phyloP scores from a whole-genome alignment of 1,139 yeast genomes.

The Yarrowia galli region DNA sequence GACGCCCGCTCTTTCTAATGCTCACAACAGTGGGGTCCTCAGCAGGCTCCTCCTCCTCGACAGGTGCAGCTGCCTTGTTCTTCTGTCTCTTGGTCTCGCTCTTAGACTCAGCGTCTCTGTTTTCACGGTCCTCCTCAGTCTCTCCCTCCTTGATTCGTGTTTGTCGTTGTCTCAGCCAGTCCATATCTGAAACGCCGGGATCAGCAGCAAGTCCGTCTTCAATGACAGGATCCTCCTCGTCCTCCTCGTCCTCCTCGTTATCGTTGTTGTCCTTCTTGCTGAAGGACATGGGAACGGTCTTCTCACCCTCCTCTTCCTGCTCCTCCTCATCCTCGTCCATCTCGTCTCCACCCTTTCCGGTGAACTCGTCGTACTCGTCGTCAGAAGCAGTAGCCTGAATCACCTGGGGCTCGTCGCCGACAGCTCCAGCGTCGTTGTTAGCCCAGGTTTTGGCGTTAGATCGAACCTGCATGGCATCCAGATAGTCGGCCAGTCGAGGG shows the following conservation, averaged over 20 bases:
- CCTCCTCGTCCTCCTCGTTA: slow-evolving; percentile 40
- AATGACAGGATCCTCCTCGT: slow-evolving; percentile 49
- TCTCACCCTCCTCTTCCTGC: slow-evolving; percentile 40
- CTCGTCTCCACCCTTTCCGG: slow-evolving; percentile 40
- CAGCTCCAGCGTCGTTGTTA: slow-evolving; percentile 62
- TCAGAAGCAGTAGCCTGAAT: slow-evolving; percentile 38
- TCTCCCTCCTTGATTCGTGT: slow-evolving; percentile 62
- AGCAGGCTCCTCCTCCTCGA: slow-evolving; percentile 47
- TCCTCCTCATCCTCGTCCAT: slow-evolving; percentile 45
- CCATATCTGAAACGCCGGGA: slow-evolving; percentile 69
- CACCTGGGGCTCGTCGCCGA: slow-evolving; percentile 36
- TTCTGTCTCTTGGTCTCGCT: slow-evolving; percentile 41
- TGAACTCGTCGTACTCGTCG: slow-evolving; percentile 38
- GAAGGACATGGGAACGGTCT: slow-evolving; percentile 24
- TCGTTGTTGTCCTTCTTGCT: slow-evolving; percentile 38
- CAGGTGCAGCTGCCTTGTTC: slow-evolving; percentile 33
- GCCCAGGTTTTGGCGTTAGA: slow-evolving; percentile 71
- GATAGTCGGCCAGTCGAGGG: slow-evolving; percentile 76
- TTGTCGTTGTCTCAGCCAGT: slow-evolving; percentile 85
- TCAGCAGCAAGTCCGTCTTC: slow-evolving; percentile 47
- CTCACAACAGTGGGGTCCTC: slow-evolving; percentile 59
- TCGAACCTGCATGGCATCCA: slow-evolving; percentile 83
- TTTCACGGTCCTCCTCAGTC: slow-evolving; percentile 42
- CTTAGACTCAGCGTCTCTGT: slow-evolving; percentile 41
- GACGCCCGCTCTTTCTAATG: slow-evolving; percentile 75